Evolutionary conservation across 2,329 filamentous ascomycete genomes (phyloP).

Genomic region (Elsinoe perseae): DNA sequence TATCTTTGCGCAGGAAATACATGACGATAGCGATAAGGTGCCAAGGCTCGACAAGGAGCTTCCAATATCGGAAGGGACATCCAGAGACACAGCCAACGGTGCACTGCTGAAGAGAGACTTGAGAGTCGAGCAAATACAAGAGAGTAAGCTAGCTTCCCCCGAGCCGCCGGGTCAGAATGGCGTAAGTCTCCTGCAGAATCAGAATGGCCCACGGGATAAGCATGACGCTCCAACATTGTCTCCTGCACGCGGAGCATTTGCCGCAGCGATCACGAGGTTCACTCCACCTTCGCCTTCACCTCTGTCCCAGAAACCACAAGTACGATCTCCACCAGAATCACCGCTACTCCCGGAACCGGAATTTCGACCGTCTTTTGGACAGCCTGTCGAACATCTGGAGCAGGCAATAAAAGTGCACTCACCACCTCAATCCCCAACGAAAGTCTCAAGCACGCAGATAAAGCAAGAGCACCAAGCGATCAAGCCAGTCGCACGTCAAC

Average conservation of each 20-base stretch:
- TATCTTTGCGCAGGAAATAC: slow-evolving; percentile 16
- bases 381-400: neutral
- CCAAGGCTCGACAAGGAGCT: neutral
- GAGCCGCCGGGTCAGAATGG: slow-evolving; percentile 5
- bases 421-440: neutral
- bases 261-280: slow-evolving; percentile 1
- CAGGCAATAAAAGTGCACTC: neutral
- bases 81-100: neutral
- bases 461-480: neutral
- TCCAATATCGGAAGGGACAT: neutral
- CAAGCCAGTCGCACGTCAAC: neutral
- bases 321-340: slow-evolving; percentile 8
- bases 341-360: neutral
- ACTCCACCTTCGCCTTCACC: slow-evolving; percentile 13
- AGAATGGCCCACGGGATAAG: neutral
- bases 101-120: neutral
- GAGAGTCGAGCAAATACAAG: neutral
- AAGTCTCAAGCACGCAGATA: neutral
- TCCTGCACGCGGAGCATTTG: slow-evolving; percentile 1
- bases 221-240: slow-evolving; percentile 1
- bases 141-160: neutral
- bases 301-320: neutral
- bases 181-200: neutral
- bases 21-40: slow-evolving; percentile 14
- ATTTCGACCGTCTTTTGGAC: neutral